phyloP scores from a whole-genome alignment of 805 yeast genomes.

The Isabelozyma gotoi region DNA sequence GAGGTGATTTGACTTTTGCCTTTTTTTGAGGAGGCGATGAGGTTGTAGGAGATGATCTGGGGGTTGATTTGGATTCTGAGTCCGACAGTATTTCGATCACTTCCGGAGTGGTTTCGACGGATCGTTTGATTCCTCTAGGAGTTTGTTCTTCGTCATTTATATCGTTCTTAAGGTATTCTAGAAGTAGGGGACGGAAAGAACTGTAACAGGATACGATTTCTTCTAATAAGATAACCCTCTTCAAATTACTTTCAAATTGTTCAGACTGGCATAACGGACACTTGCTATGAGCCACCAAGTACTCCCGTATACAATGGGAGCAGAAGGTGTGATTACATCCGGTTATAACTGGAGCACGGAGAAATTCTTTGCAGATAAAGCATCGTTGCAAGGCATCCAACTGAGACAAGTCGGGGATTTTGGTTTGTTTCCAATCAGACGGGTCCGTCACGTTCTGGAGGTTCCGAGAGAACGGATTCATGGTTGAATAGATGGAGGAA shows the following conservation, averaged over 20 bases:
- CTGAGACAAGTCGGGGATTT: constrained; percentile 53
- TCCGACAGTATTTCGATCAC: background rate
- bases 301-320: constrained; percentile 78
- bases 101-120: background rate
- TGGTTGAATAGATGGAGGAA: constrained; percentile 2
- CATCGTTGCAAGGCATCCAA: constrained; percentile 77
- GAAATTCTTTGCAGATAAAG: constrained; percentile 82
- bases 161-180: constrained; percentile 28
- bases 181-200: constrained; percentile 38
- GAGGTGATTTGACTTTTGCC: background rate
- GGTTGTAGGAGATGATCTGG: background rate
- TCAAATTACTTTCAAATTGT: constrained; percentile 65
- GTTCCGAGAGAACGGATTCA: constrained; percentile 13
- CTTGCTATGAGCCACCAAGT: constrained; percentile 53
- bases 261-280: constrained; percentile 82
- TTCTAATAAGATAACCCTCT: constrained; percentile 68
- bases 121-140: background rate
- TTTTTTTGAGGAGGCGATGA: background rate
- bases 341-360: constrained; percentile 77
- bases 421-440: constrained; percentile 62
- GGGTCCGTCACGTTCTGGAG: constrained; percentile 55
- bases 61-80: background rate
- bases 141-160: constrained; percentile 10
- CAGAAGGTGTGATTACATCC: constrained; percentile 90
- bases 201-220: constrained; percentile 61